phyloP scores from a whole-genome alignment of 108 stramenopile genomes.

The Skeletonema potamos region DNA sequence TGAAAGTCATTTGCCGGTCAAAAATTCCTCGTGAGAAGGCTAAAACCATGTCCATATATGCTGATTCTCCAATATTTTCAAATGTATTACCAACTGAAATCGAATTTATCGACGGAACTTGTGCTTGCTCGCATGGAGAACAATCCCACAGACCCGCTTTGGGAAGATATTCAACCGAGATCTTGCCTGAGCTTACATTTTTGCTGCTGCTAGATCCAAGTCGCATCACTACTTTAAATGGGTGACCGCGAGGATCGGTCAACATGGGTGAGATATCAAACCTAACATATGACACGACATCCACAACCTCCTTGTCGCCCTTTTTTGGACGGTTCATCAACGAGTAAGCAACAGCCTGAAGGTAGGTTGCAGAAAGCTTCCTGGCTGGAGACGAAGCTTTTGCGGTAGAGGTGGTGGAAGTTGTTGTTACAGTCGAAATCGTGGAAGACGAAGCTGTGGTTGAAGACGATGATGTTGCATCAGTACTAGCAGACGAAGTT shows the following conservation, averaged over 20 bases:
- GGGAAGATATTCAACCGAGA: not conserved
- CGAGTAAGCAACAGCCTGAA: not conserved
- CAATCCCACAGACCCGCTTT: not conserved
- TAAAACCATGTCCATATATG: not conserved
- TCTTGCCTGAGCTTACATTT: not conserved
- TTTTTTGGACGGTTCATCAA: not conserved
- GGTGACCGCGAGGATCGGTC: not conserved
- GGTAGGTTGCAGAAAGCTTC: not conserved
- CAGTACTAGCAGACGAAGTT: too few species aligned
- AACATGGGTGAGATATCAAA: not conserved
- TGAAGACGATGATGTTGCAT: not conserved
- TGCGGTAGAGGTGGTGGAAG: not conserved
- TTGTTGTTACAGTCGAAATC: not conserved
- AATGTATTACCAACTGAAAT: not conserved
- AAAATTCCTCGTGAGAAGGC: not conserved
- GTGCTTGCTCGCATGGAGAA: not conserved
- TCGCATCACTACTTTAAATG: not conserved
- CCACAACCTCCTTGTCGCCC: not conserved
- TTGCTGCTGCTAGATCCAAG: not conserved
- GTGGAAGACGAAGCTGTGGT: not conserved
- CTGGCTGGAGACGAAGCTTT: not conserved
- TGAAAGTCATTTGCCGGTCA: not conserved
- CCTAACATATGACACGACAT: not conserved
- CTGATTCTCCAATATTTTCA: not conserved
- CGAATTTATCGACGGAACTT: not conserved